Base-by-base conservation (phyloP, 2,329 filamentous ascomycete genomes). In the Microascus cirrosus region DNA sequence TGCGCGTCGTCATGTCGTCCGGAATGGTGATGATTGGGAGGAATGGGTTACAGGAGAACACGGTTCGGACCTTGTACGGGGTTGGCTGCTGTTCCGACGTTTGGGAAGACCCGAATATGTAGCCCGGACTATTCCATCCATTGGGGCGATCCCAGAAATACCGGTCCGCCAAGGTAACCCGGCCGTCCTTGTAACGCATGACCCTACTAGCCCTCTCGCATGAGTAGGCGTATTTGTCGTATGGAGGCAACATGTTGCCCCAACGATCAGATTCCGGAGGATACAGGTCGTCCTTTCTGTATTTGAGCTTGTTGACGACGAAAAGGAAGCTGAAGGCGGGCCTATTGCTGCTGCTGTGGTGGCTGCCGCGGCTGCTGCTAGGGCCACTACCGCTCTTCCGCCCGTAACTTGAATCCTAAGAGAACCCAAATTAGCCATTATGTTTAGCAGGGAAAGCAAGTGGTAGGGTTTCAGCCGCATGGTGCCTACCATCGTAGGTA, bases 31-130 rank as follows among this genome's bases (percentile, higher is more conserved):
- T 63, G 28, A 74, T 64, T 2, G 72, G 72, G 11, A 73, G 66
- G 13, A 66, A 62, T 0, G 71, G 65, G 48, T 69, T 71, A 62
- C 71, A 74, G 8, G 71, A 65, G 57, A 73, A 73, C 24, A 74
- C 65, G 1, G 67, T 65, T 28, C 64, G 63, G 0, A 62, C 59
- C 12, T 64, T 66, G 59, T 71, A 70, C 11, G 36, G 36, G 1
- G 1, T 10, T 22, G 57, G 51, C 20, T 62, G 51, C 20, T 62
- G 56, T n/a, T 56, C 51, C 18, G 62, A 60, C 0, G 42, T 24
- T 3, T 51, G 2, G 3, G 15, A 7, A 28, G 22, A 3, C 24
- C 25, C 2, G 24, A 50, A n/a, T 11, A 52, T 57, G 3, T 45
- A 10, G 13, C 55, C 45, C 1, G 35, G 2, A 8, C 12, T 25